These are phyloP conservation scores for Yamadazyma sp. DNA, from an alignment of 805 yeast genomes.

Conservation along the genomic window DNA sequence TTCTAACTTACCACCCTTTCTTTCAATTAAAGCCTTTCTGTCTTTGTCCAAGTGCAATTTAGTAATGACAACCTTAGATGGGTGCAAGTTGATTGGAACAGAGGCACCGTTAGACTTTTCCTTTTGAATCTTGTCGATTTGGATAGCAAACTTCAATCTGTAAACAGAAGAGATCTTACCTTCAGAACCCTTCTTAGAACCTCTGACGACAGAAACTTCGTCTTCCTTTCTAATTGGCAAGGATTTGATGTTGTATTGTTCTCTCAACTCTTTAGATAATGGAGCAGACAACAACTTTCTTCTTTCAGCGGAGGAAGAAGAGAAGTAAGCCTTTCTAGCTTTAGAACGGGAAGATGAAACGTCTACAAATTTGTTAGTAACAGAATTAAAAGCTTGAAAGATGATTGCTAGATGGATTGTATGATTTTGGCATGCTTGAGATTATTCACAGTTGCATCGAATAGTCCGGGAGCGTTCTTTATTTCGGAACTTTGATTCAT, in stretches of 20 bases:
- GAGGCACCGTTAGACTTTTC: slow-evolving; percentile 98
- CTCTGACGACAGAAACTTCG: slow-evolving; percentile 93
- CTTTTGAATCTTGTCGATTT: slow-evolving; percentile 94
- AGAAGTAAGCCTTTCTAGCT: slow-evolving; percentile 99
- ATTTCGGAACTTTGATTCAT: no score
- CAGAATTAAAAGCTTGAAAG: no score
- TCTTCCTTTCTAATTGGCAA: slow-evolving; percentile 98
- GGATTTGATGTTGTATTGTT: slow-evolving; percentile 92
- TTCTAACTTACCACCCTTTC: slow-evolving; percentile 98
- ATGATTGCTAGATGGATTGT: no score
- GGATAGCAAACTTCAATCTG: slow-evolving; percentile 97
- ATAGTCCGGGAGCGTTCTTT: no score
- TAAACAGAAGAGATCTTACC: slow-evolving; percentile 96
- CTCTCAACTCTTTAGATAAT: slow-evolving; percentile 97
- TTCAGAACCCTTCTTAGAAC: slow-evolving; percentile 99
- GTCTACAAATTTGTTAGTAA: slow-evolving; percentile 53
- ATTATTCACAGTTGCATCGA: no score
- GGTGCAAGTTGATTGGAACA: slow-evolving; percentile 95
- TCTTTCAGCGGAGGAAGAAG: slow-evolving; percentile 94
- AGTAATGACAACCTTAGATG: slow-evolving; percentile 98
- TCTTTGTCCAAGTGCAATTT: slow-evolving; percentile 97
- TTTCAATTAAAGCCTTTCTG: slow-evolving; percentile 95
- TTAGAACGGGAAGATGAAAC: slow-evolving; percentile 99
- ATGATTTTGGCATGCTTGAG: no score
- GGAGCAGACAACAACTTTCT: slow-evolving; percentile 97